Percentiles rank a stretch among this genome's conserved stretches.
Evolutionary conservation across 495 filamentous ascomycete genomes (phyloP).

Genomic region (Penicillium roqueforti): DNA sequence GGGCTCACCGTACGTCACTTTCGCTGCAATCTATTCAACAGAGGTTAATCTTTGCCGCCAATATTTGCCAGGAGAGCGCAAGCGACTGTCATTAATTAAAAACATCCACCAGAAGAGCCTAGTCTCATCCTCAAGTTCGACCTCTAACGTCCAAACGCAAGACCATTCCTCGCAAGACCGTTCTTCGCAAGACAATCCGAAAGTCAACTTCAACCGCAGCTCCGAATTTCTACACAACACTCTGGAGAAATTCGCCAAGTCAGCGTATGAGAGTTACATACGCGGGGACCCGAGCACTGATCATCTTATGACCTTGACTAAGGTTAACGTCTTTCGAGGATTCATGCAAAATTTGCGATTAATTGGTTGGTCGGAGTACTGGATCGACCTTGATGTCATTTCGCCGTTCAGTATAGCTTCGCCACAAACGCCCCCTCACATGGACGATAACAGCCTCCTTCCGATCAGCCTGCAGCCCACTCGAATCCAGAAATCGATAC

Average conservation of each 20-base stretch:
- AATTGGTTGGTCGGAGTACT: slow-evolving; percentile 16
- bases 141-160: slow-evolving; percentile 2
- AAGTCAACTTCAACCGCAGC: neutral
- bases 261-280: slow-evolving; percentile 31
- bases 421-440: neutral
- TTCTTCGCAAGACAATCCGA: neutral
- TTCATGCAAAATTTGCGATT: slow-evolving; percentile 19
- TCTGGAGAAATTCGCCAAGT: slow-evolving; percentile 23
- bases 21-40: neutral
- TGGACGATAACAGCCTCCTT: slow-evolving; percentile 11
- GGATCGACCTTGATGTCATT: slow-evolving; percentile 33
- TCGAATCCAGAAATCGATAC: slow-evolving; percentile 32
- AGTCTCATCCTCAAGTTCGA: slow-evolving; percentile 1
- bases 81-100: slow-evolving; percentile 10
- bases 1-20: slow-evolving; percentile 34
- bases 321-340: slow-evolving; percentile 43
- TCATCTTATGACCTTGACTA: slow-evolving; percentile 39
- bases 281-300: slow-evolving; percentile 32
- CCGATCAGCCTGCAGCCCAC: slow-evolving; percentile 48
- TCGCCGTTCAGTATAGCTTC: slow-evolving; percentile 26
- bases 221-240: neutral
- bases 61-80: slow-evolving; percentile 11
- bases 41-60: neutral
- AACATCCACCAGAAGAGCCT: slow-evolving; percentile 19
- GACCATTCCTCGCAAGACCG: neutral